Conservation (phyloP, 306 rosid species). For the Echinosophora koreensis region DNA sequence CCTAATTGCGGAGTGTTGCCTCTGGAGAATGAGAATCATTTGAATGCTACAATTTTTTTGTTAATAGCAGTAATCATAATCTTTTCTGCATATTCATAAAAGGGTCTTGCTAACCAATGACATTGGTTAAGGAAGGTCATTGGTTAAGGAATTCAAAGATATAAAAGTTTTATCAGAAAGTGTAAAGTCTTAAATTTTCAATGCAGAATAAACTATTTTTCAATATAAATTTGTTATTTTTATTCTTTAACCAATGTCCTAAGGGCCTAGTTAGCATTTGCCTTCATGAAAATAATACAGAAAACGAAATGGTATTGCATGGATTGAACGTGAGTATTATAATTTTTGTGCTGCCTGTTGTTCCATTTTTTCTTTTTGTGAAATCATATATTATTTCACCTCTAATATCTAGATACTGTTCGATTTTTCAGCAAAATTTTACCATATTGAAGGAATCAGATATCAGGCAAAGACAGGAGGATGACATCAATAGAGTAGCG, state of each 20-base stretch:
- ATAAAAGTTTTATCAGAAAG: too few species aligned
- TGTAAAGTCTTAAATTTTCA: too few species aligned
- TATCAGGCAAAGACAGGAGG: conserved; percentile 64
- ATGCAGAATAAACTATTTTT: too few species aligned
- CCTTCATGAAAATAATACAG: neutral
- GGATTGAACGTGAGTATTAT: conserved; percentile 20
- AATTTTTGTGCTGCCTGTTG: neutral
- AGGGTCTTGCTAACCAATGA: too few species aligned
- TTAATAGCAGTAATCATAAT: too few species aligned
- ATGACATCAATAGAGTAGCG: conserved; percentile 66
- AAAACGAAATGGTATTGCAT: neutral
- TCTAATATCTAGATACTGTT: conserved; percentile 31
- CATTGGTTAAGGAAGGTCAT: too few species aligned
- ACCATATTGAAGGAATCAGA: conserved; percentile 70
- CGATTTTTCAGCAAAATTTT: conserved; percentile 71
- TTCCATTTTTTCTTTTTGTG: conserved; percentile 9
- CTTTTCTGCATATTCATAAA: too few species aligned
- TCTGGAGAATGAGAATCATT: neutral
- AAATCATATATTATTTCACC: neutral
- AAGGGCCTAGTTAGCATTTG: too few species aligned
- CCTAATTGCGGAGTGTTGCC: neutral
- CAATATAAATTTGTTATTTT: too few species aligned
- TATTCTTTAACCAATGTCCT: too few species aligned
- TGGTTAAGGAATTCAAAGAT: too few species aligned
- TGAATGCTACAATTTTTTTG: neutral